Percentiles rank a stretch among this genome's conserved stretches.
Conservation (phyloP, 2,329 filamentous ascomycete genomes). For the Aspergillus aculeatinus region DNA sequence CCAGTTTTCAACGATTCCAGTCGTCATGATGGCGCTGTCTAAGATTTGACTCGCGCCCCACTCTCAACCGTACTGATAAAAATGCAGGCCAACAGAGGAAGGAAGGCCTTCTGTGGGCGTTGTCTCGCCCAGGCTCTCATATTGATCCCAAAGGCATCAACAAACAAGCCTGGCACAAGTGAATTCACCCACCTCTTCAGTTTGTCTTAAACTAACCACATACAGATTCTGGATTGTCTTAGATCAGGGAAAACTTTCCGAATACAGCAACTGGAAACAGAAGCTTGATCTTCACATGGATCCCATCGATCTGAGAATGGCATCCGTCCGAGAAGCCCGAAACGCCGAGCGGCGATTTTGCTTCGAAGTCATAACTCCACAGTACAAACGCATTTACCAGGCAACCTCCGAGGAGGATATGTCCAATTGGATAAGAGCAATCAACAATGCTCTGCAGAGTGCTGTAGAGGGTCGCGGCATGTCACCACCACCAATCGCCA, state of each 20-base stretch:
- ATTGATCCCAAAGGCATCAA: conserved; percentile 94
- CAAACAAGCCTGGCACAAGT: conserved; percentile 99
- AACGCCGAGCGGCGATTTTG: conserved; percentile 94
- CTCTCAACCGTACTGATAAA: conserved; percentile 48
- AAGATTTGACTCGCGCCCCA: neutral
- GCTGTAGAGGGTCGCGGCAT: conserved; percentile 80
- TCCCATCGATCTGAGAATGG: conserved; percentile 93
- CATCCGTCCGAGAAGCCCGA: conserved; percentile 90
- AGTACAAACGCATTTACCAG: conserved; percentile 94
- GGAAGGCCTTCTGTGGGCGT: conserved; percentile 90
- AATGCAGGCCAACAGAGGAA: conserved; percentile 70
- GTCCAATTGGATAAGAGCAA: conserved; percentile 91
- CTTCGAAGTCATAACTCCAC: conserved; percentile 96
- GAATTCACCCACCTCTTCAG: conserved; percentile 37
- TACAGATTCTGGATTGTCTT: conserved; percentile 94
- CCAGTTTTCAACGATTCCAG: neutral
- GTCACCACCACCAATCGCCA: conserved; percentile 46
- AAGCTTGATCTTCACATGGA: conserved; percentile 96
- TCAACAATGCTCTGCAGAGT: conserved; percentile 96
- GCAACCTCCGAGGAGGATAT: conserved; percentile 98
- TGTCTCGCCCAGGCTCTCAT: conserved; percentile 89
- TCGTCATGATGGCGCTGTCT: neutral
- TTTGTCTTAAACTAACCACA: neutral
- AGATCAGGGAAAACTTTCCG: conserved; percentile 92
- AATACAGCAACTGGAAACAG: conserved; percentile 99